Evolutionary conservation across 2,329 filamentous ascomycete species (phyloP).

Genomic region (Diaporthe eres): DNA sequence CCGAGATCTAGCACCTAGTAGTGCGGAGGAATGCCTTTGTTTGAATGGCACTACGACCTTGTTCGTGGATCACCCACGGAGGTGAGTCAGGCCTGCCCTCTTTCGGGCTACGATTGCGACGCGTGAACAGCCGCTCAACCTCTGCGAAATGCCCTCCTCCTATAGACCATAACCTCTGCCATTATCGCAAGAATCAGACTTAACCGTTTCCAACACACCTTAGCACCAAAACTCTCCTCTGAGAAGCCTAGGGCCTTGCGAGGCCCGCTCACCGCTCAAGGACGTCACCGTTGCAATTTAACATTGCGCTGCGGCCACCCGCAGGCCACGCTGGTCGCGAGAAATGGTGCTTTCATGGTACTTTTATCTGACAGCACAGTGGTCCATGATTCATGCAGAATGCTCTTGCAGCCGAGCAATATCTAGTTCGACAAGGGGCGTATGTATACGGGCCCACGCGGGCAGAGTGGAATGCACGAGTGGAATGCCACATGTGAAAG

Average conservation of each 20-base stretch:
- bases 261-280: constrained; percentile 4
- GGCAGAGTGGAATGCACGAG: constrained; percentile 17
- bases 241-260: neutral
- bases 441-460: constrained; percentile 1
- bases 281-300: constrained; percentile 3
- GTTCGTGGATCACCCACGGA: constrained; percentile 20
- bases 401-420: neutral
- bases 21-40: constrained; percentile 25
- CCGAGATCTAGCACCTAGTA: constrained; percentile 21
- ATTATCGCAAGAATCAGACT: neutral
- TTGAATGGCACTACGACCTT: constrained; percentile 7
- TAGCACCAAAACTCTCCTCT: neutral
- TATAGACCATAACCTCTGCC: neutral
- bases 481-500: neutral
- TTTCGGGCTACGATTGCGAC: constrained; percentile 14
- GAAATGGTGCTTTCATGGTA: constrained; percentile 6
- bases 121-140: neutral
- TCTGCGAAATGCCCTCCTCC: neutral
- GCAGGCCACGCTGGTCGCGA: neutral
- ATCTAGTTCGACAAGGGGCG: neutral
- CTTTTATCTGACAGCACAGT: neutral
- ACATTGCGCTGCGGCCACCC: constrained; percentile 9
- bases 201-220: neutral
- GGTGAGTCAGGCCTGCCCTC: constrained; percentile 18
- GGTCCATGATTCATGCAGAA: constrained; percentile 26